phyloP scores from a whole-genome alignment of 306 rosid genomes.

The Ziziphus jujuba region DNA sequence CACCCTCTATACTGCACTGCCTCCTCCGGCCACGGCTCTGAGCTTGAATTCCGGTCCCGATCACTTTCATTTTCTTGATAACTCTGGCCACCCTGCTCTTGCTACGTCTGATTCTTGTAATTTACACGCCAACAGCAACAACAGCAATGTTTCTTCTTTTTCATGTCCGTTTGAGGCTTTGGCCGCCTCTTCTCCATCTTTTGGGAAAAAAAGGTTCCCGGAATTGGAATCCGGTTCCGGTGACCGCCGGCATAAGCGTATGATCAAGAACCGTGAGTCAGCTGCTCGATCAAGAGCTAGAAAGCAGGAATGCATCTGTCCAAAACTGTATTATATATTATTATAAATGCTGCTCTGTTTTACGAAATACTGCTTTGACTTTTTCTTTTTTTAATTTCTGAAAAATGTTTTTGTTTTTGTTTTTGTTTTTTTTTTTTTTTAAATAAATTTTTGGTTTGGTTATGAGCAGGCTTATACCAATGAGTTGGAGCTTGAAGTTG shows the following conservation, averaged over 20 bases:
- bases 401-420: neutral
- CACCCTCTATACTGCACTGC: neutral
- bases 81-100: constrained; percentile 14
- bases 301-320: constrained; percentile 60
- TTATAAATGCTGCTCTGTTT: neutral
- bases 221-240: constrained; percentile 27
- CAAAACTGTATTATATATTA: neutral
- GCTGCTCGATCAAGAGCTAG: constrained; percentile 95
- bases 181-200: constrained; percentile 30
- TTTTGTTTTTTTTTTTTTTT: too few species aligned
- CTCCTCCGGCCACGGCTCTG: constrained; percentile 39
- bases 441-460: too few species aligned
- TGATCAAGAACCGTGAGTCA: constrained; percentile 92
- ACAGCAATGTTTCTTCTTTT: constrained; percentile 9
- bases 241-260: constrained; percentile 59
- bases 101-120: neutral
- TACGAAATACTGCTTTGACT: too few species aligned
- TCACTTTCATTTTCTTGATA: constrained; percentile 25
- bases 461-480: constrained; percentile 74
- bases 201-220: constrained; percentile 35
- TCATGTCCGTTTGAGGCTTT: constrained; percentile 25
- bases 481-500: constrained; percentile 68
- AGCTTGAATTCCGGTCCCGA: constrained; percentile 42
- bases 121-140: constrained; percentile 6
- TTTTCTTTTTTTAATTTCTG: neutral